phyloP scores from a whole-genome alignment of 2,329 filamentous ascomycete species.

The Stachybotrys elegans region DNA sequence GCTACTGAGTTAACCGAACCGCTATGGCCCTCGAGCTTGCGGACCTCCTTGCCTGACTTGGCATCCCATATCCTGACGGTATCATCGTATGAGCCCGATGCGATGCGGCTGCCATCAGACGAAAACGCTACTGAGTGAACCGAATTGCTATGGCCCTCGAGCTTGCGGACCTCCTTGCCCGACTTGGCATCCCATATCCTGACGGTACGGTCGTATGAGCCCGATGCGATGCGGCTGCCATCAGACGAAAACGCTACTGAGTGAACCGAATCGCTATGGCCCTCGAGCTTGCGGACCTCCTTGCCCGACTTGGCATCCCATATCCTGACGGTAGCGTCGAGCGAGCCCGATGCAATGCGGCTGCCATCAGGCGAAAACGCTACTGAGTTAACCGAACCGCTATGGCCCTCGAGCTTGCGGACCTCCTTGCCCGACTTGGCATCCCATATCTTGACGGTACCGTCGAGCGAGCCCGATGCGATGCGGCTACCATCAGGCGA shows the following conservation, averaged over 20 bases:
- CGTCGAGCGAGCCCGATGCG: slow-evolving; percentile 5
- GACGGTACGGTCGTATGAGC: neutral
- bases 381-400: neutral
- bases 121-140: slow-evolving; percentile 5
- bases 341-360: neutral
- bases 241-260: slow-evolving; percentile 4
- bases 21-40: slow-evolving; percentile 8
- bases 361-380: neutral
- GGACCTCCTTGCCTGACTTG: slow-evolving; percentile 1
- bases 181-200: slow-evolving; percentile 5
- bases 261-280: neutral
- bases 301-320: neutral
- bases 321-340: neutral
- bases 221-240: neutral
- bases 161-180: slow-evolving; percentile 3
- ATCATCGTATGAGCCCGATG: slow-evolving; percentile 2
- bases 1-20: slow-evolving; percentile 9
- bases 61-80: slow-evolving; percentile 8
- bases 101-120: neutral
- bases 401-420: slow-evolving; percentile 8
- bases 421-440: neutral
- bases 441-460: slow-evolving; percentile 9
- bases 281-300: slow-evolving; percentile 2
- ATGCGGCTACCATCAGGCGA: neutral
- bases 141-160: slow-evolving; percentile 5